Conservation (phyloP, 1,284 basidiomycete species). For the Fistulina hepatica region DNA sequence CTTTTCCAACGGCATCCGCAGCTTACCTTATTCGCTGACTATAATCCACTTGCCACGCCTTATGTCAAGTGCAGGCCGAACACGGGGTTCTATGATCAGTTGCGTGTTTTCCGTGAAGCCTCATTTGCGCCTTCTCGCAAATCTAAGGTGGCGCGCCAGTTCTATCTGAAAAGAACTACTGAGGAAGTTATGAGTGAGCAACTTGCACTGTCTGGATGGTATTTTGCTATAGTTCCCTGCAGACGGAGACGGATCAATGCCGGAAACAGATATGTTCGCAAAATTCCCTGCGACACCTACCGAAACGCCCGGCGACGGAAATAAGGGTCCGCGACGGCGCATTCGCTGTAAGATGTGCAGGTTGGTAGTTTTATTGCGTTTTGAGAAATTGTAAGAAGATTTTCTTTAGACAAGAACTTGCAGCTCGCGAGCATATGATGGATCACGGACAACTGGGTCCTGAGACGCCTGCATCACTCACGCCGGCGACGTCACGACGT, state of each 20-base stretch:
- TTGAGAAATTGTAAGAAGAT: neutral
- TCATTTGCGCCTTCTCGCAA: conserved; percentile 57
- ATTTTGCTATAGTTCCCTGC: conserved; percentile 14
- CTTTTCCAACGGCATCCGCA: neutral
- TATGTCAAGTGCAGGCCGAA: conserved; percentile 57
- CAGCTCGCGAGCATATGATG: conserved; percentile 83
- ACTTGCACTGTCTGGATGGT: conserved; percentile 7
- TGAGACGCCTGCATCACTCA: conserved; percentile 40
- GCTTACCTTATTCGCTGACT: neutral
- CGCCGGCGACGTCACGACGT: conserved; percentile 41
- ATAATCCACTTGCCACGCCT: conserved; percentile 3
- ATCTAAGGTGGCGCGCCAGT: conserved; percentile 66
- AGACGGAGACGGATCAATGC: conserved; percentile 64
- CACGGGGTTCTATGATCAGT: conserved; percentile 64
- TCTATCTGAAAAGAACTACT: conserved; percentile 67
- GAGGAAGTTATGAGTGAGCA: conserved; percentile 67
- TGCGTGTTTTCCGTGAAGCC: conserved; percentile 66
- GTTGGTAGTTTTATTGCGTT: conserved; percentile 25
- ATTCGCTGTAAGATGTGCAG: conserved; percentile 91
- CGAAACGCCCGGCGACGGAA: conserved; percentile 38
- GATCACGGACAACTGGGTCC: conserved; percentile 75
- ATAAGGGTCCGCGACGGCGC: conserved; percentile 34
- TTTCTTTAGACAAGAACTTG: conserved; percentile 60
- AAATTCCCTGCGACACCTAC: conserved; percentile 57
- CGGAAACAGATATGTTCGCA: conserved; percentile 64